Conservation (phyloP, 1,284 basidiomycete species). For the Thecaphora thlaspeos region DNA sequence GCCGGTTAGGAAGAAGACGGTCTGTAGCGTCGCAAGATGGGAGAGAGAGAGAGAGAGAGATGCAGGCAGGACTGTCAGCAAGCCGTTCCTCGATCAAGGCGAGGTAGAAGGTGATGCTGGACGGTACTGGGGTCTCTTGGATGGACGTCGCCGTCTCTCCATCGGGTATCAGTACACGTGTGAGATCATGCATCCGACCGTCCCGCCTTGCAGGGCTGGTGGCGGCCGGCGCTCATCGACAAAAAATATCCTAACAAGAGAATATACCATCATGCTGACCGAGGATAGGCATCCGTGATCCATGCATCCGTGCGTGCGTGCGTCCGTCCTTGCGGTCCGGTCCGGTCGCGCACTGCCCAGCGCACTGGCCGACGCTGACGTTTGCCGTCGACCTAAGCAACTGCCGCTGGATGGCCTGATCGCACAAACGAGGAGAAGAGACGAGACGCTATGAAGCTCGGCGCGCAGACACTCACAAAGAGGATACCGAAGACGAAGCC, state of each 20-base stretch:
- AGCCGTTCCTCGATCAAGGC: background rate
- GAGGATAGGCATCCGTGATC: background rate
- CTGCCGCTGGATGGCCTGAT: too few relatives aligned
- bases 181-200: background rate
- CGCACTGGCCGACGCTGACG: too few relatives aligned
- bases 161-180: background rate
- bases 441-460: too few relatives aligned
- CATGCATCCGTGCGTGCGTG: too few relatives aligned
- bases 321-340: too few relatives aligned
- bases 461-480: constrained; percentile 50
- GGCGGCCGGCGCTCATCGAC: background rate
- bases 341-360: too few relatives aligned
- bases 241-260: background rate
- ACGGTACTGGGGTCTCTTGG: too few relatives aligned
- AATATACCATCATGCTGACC: background rate
- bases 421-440: too few relatives aligned
- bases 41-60: background rate
- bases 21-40: constrained; percentile 11
- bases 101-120: background rate
- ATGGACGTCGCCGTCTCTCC: too few relatives aligned
- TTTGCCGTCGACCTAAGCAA: too few relatives aligned
- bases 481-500: constrained; percentile 46
- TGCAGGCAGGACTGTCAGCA: constrained; percentile 6
- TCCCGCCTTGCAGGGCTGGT: background rate
- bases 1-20: constrained; percentile 52